These are phyloP conservation scores for Mycena chlorophos DNA, from an alignment of 768 basidiomycete genomes.

Conservation along the genomic window DNA sequence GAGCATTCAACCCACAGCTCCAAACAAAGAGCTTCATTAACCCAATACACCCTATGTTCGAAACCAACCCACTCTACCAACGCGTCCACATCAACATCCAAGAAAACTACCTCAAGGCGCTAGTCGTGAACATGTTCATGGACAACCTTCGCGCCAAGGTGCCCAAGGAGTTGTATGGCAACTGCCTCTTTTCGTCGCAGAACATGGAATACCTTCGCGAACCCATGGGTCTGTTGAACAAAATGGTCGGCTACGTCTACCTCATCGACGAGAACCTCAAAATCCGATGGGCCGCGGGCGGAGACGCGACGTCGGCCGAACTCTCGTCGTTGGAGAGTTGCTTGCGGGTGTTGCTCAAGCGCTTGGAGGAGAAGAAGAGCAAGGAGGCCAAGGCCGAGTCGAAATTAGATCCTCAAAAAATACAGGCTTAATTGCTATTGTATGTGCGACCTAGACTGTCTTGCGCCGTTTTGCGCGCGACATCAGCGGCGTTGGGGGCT, in stretches of 20 bases:
- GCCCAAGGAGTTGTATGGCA: conserved; percentile 62
- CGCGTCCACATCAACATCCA: conserved; percentile 89
- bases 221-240: conserved; percentile 85
- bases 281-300: conserved; percentile 92
- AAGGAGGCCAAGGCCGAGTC: conserved; percentile 21
- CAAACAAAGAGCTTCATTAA: conserved; percentile 74
- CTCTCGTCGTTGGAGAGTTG: conserved; percentile 66
- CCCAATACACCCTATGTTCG: conserved; percentile 54
- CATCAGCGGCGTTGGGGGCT: background rate
- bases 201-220: conserved; percentile 86
- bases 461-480: background rate
- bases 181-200: conserved; percentile 78
- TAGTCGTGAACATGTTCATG: conserved; percentile 85
- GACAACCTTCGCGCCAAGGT: conserved; percentile 67
- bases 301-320: conserved; percentile 78
- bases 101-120: conserved; percentile 88
- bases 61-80: conserved; percentile 61
- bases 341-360: conserved; percentile 63
- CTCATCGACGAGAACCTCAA: conserved; percentile 82
- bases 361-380: conserved; percentile 42
- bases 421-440: background rate
- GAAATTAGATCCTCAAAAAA: conserved; percentile 2
- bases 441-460: background rate
- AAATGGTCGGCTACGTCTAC: conserved; percentile 89
- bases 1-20: conserved; percentile 46